phyloP scores from a whole-genome alignment of 495 filamentous ascomycete species.

The Thermochaetoides thermophila region DNA sequence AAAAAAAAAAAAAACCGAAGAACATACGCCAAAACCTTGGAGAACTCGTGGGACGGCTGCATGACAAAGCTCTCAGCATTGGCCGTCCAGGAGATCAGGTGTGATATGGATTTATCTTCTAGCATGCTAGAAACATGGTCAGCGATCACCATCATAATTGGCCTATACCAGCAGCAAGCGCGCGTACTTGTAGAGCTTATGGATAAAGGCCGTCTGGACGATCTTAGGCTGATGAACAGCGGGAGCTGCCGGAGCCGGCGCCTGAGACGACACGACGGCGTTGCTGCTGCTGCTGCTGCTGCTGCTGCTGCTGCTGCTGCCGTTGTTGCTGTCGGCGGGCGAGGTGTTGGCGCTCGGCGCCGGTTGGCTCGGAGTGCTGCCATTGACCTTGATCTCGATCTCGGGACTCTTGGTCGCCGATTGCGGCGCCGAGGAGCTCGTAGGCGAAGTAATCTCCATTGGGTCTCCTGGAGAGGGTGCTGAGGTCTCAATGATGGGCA shows the following conservation, averaged over 20 bases:
- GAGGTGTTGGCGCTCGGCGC: no score
- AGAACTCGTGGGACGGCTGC: conserved; percentile 93
- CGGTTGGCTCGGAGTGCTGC: no score
- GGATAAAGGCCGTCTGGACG: conserved; percentile 97
- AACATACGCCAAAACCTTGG: conserved; percentile 89
- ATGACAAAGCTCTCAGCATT: conserved; percentile 96
- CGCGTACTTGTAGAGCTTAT: conserved; percentile 94
- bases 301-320: conserved; percentile 18
- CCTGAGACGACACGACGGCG: conserved; percentile 28
- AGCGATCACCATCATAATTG: conserved; percentile 17
- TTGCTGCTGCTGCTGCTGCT: conserved; percentile 11
- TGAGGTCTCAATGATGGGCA: conserved; percentile 37
- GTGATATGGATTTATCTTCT: conserved; percentile 81
- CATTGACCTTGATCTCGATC: conserved; percentile 25
- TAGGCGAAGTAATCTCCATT: conserved; percentile 36
- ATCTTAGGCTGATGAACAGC: conserved; percentile 93
- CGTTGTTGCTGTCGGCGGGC: conserved; percentile 13
- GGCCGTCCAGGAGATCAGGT: conserved; percentile 89
- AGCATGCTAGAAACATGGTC: conserved; percentile 60
- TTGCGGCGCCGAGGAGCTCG: conserved; percentile 27
- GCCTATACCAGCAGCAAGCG: neutral
- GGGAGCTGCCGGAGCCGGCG: conserved; percentile 55
- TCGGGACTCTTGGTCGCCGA: conserved; percentile 31
- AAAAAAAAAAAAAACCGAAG: neutral
- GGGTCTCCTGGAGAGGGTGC: conserved; percentile 35